Base-by-base conservation (phyloP, 176 grass and related monocot genomes). In the Hyparrhenia diplandra region DNA sequence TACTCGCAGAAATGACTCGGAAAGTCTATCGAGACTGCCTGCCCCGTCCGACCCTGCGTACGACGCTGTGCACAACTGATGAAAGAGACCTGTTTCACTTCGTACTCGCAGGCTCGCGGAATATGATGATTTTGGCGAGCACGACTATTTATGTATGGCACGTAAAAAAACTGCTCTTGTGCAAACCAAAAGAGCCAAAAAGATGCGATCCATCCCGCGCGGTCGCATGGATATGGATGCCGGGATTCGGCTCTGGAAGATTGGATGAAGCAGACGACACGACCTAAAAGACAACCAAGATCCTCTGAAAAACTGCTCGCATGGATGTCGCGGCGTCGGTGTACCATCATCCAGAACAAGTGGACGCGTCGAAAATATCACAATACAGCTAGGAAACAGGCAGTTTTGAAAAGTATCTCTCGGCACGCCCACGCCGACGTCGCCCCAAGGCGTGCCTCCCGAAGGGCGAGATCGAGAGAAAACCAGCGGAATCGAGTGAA, bases 331-430 rank as follows among this genome's bases (percentile, higher is more conserved):
- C n/a, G n/a, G n/a, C n/a, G n/a, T n/a, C 75, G 61, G 27, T 45
- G 40, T 47, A 60, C 27, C 28, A 8, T 17, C 72, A 11, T 65
- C 6, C 8, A 42, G 40, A 35, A 52, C 45, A 12, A 51, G 76
- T 65, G 61, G 76, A 6, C 11, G 20, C 61, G 63, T 79, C 12
- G 27, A 80, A 79, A 80, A 68, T 80, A 80, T 68, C 62, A 80
- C 55, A 30, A 21, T 27, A 8, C 62, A 54, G 30, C 43, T 80
- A 8, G 8, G n/a, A 21, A 21, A 0, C n/a, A 2, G 5, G 12
- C 27, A 5, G 49, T 0, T 8, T 24, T 16, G 73, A 10, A 10
- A 76, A 76, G 73, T 40, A 67, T 47, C 61, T n/a, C n/a, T n/a
- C n/a, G n/a, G n/a, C 72, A 78, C 76, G 60, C 27, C 76, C 28